These are phyloP conservation scores for Stephania cephalantha DNA, from an alignment of 164 flowering plant species.

Conservation along the genomic window DNA sequence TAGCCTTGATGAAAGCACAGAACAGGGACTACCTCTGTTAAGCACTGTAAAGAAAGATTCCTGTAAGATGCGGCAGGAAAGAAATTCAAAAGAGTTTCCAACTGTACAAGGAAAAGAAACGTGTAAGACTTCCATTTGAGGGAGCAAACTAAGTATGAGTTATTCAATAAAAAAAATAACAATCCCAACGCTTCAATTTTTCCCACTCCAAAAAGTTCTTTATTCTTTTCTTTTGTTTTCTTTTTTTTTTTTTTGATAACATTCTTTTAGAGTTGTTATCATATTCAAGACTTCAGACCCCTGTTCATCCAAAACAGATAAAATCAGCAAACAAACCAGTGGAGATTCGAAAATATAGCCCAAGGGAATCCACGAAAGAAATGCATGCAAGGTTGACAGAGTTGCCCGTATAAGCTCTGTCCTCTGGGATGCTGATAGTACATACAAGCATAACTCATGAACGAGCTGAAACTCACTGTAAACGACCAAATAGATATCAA, in stretches of 20 bases:
- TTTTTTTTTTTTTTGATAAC: too few relatives aligned
- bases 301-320: neutral
- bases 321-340: slow-evolving; percentile 51
- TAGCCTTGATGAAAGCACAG: neutral
- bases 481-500: slow-evolving; percentile 13
- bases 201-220: neutral
- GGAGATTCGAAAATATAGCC: slow-evolving; percentile 98
- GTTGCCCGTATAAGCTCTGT: slow-evolving; percentile 92
- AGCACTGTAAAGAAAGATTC: slow-evolving; percentile 89
- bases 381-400: slow-evolving; percentile 90
- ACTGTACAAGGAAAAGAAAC: slow-evolving; percentile 29
- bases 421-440: slow-evolving; percentile 91
- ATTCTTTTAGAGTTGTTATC: too few relatives aligned
- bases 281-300: too few relatives aligned
- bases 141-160: neutral
- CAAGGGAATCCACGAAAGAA: slow-evolving; percentile 96
- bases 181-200: neutral
- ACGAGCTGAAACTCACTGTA: slow-evolving; percentile 96
- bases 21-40: slow-evolving; percentile 61
- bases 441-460: slow-evolving; percentile 97
- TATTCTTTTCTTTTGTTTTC: too few relatives aligned
- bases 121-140: neutral
- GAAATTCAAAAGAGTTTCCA: slow-evolving; percentile 85
- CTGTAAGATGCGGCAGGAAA: slow-evolving; percentile 77
- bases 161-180: neutral